A percentile compares a stretch with the other conserved stretches of the same genome.
phyloP scores from a whole-genome alignment of 441 rosid species.

The Manihot esculenta region DNA sequence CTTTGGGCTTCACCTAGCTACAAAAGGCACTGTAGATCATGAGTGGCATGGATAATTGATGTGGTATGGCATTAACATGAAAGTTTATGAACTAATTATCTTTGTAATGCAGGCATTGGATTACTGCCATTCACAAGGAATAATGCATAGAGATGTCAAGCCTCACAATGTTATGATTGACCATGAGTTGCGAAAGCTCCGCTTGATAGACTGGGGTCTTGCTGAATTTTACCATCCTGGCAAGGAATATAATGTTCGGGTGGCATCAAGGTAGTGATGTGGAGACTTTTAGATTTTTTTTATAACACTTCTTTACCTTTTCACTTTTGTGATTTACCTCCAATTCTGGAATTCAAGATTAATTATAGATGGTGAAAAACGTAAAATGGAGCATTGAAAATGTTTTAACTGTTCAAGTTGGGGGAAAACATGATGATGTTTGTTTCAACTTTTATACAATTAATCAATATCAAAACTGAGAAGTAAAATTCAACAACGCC shows the following conservation, averaged over 20 bases:
- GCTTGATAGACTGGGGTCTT: slow-evolving; percentile 96
- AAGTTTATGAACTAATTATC: background rate
- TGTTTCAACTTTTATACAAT: too few relatives aligned
- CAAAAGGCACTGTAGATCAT: background rate
- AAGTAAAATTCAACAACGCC: too few relatives aligned
- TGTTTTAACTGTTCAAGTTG: background rate
- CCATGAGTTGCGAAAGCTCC: slow-evolving; percentile 92
- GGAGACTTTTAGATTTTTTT: background rate
- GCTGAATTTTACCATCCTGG: slow-evolving; percentile 98
- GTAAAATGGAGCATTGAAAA: background rate
- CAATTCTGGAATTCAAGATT: background rate
- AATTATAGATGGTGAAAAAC: background rate
- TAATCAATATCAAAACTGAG: too few relatives aligned
- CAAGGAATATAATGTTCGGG: slow-evolving; percentile 92
- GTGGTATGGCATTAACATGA: background rate
- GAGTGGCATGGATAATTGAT: background rate
- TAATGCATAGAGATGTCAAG: slow-evolving; percentile 98
- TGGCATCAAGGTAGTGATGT: slow-evolving; percentile 78
- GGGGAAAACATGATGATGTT: background rate
- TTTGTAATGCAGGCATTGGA: slow-evolving; percentile 72
- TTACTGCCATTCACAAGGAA: slow-evolving; percentile 95
- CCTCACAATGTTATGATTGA: slow-evolving; percentile 99
- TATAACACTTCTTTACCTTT: background rate
- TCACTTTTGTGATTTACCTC: background rate
- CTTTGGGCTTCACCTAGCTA: background rate